Percentiles rank a stretch among this genome's conserved stretches.
phyloP scores from a whole-genome alignment of 495 filamentous ascomycete species.

The Cairneyella variabilis region DNA sequence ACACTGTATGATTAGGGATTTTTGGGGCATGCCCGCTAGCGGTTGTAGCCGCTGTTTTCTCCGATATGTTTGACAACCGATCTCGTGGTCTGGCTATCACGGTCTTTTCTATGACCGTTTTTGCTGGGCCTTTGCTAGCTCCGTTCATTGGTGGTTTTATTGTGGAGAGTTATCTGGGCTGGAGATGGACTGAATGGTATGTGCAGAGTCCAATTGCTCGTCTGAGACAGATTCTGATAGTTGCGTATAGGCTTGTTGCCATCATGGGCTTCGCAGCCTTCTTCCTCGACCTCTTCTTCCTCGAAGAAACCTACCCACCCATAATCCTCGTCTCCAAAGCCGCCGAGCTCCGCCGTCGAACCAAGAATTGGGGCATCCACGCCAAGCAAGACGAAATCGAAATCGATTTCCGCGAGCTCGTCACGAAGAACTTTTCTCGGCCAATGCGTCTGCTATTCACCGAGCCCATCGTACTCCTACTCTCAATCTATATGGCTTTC shows the following conservation, averaged over 20 bases:
- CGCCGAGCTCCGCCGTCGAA: conserved; percentile 70
- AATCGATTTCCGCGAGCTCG: conserved; percentile 71
- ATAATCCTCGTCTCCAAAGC: conserved; percentile 76
- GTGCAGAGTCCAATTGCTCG: conserved; percentile 21
- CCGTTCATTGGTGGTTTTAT: conserved; percentile 89
- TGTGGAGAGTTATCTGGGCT: conserved; percentile 59
- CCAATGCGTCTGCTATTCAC: conserved; percentile 74
- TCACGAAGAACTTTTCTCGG: conserved; percentile 80
- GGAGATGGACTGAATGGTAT: conserved; percentile 81
- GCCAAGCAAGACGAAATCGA: conserved; percentile 93
- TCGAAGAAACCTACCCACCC: conserved; percentile 82
- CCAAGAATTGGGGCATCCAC: conserved; percentile 91
- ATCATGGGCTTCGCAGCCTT: conserved; percentile 80
- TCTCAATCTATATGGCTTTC: conserved; percentile 80
- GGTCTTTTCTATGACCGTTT: conserved; percentile 79
- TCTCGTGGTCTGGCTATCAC: conserved; percentile 77
- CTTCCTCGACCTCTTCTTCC: conserved; percentile 63
- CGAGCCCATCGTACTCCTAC: conserved; percentile 72
- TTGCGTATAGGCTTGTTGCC: conserved; percentile 36
- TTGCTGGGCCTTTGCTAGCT: conserved; percentile 74
- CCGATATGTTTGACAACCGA: conserved; percentile 81
- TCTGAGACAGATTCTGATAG: not conserved
- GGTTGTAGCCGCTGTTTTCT: conserved; percentile 83
- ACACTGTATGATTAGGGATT: conserved; percentile 36
- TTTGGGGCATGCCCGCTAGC: conserved; percentile 74